These are phyloP conservation scores for Babesia bigemina DNA, from an alignment of 169 alveolate genomes.

Conservation along the genomic window DNA sequence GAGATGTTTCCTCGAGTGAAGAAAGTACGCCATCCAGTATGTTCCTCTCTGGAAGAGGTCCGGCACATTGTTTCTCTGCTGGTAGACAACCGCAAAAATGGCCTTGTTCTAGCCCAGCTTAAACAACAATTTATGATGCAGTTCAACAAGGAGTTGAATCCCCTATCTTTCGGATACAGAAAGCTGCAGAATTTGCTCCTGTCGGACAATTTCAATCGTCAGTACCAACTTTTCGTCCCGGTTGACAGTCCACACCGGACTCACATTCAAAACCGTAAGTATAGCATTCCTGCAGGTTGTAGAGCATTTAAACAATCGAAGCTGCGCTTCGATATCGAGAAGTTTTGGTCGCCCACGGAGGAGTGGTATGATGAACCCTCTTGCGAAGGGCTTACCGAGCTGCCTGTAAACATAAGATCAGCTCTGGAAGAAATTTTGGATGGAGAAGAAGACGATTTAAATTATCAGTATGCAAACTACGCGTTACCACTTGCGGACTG, in stretches of 20 bases:
- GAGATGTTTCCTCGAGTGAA: slow-evolving; percentile 74
- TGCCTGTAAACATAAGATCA: slow-evolving; percentile 22
- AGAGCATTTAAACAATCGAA: slow-evolving; percentile 68
- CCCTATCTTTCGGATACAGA: slow-evolving; percentile 73
- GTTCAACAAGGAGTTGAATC: slow-evolving; percentile 75
- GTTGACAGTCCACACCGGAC: slow-evolving; percentile 76
- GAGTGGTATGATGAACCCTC: slow-evolving; percentile 60
- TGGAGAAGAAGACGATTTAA: slow-evolving; percentile 5
- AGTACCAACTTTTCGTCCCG: slow-evolving; percentile 75
- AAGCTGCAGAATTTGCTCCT: slow-evolving; percentile 75
- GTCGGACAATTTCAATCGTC: slow-evolving; percentile 65
- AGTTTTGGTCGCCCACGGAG: slow-evolving; percentile 52
- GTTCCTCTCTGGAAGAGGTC: slow-evolving; percentile 73
- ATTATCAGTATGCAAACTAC: not conserved
- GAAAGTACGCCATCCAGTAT: slow-evolving; percentile 68
- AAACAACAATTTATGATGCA: slow-evolving; percentile 79
- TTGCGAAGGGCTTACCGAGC: not conserved
- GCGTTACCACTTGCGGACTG: not conserved
- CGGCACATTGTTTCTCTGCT: slow-evolving; percentile 66
- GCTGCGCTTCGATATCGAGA: slow-evolving; percentile 47
- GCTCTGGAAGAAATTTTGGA: slow-evolving; percentile 32
- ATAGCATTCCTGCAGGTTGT: slow-evolving; percentile 73
- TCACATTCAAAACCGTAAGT: slow-evolving; percentile 74
- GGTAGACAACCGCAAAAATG: slow-evolving; percentile 76
- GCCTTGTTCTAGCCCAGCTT: slow-evolving; percentile 77